Evolutionary conservation across 2,329 filamentous ascomycete species (phyloP).

Genomic region (Fusarium coffeatum): DNA sequence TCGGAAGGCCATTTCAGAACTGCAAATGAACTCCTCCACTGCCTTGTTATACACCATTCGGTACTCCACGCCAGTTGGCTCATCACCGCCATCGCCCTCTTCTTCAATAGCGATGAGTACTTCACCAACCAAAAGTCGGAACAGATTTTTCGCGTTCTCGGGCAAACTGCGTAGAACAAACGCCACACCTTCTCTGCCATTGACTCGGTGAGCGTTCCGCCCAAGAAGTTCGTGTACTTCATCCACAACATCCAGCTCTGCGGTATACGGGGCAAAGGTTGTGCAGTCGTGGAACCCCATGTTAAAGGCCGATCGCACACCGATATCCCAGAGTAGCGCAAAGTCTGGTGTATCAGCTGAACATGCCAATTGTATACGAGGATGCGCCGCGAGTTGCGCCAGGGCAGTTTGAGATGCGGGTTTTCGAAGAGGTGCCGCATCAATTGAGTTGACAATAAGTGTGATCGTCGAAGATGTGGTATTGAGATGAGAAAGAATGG

Average conservation of each 20-base stretch:
- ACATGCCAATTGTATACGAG: slow-evolving; percentile 77
- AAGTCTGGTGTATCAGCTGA: slow-evolving; percentile 92
- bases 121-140: slow-evolving; percentile 85
- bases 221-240: slow-evolving; percentile 90
- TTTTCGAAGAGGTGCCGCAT: slow-evolving; percentile 80
- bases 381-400: slow-evolving; percentile 79
- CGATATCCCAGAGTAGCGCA: slow-evolving; percentile 87
- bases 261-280: slow-evolving; percentile 79
- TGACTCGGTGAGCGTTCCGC: slow-evolving; percentile 80
- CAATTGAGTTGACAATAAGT: slow-evolving; percentile 86
- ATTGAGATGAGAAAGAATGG: slow-evolving; percentile 71
- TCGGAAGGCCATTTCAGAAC: slow-evolving; percentile 94
- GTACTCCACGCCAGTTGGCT: slow-evolving; percentile 84
- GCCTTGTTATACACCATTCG: slow-evolving; percentile 93
- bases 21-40: slow-evolving; percentile 96
- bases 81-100: slow-evolving; percentile 60
- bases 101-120: slow-evolving; percentile 78
- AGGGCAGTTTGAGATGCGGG: slow-evolving; percentile 76
- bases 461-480: slow-evolving; percentile 62
- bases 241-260: slow-evolving; percentile 86
- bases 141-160: slow-evolving; percentile 90
- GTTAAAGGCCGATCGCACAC: slow-evolving; percentile 82
- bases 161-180: slow-evolving; percentile 92
- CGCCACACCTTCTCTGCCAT: slow-evolving; percentile 89
- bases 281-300: slow-evolving; percentile 95